phyloP scores from a whole-genome alignment of 495 filamentous ascomycete genomes.

The Xylaria curta region DNA sequence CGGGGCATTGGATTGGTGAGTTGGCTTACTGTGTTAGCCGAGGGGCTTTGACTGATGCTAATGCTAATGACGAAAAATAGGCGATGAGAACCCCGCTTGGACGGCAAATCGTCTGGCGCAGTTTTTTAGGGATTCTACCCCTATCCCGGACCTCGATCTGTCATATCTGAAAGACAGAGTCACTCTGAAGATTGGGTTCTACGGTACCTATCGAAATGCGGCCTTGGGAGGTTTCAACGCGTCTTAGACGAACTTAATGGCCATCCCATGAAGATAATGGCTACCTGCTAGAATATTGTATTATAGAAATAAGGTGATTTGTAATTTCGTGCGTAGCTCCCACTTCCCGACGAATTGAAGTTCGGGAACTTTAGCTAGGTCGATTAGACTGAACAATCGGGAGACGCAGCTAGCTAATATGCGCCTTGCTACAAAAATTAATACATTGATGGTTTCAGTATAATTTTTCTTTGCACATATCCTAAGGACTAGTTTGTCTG shows the following conservation, averaged over 20 bases:
- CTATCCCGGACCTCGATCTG: background rate
- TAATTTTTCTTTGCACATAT: background rate
- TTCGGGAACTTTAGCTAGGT: too few relatives aligned
- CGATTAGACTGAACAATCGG: too few relatives aligned
- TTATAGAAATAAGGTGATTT: background rate
- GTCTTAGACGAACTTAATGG: background rate
- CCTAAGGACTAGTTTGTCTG: background rate
- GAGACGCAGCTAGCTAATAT: background rate
- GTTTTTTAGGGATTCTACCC: background rate
- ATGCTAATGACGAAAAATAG: background rate
- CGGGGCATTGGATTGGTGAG: slow-evolving; percentile 41
- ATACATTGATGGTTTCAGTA: background rate
- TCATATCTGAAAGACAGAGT: background rate
- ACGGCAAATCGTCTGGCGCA: background rate
- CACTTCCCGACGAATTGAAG: too few relatives aligned
- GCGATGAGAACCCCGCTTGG: slow-evolving; percentile 1
- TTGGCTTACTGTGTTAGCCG: slow-evolving; percentile 34
- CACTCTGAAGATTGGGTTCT: background rate
- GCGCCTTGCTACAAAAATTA: background rate
- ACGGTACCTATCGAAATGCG: background rate
- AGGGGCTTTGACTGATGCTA: background rate
- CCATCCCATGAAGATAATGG: background rate
- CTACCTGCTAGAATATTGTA: background rate
- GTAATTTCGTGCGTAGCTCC: background rate
- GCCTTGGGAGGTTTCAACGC: background rate